Evolutionary conservation across 192 early-diverging fungal species (phyloP), one percentile per base, ranked within the genome.

Genomic region (Rhizoclosmatium globosum): DNA sequence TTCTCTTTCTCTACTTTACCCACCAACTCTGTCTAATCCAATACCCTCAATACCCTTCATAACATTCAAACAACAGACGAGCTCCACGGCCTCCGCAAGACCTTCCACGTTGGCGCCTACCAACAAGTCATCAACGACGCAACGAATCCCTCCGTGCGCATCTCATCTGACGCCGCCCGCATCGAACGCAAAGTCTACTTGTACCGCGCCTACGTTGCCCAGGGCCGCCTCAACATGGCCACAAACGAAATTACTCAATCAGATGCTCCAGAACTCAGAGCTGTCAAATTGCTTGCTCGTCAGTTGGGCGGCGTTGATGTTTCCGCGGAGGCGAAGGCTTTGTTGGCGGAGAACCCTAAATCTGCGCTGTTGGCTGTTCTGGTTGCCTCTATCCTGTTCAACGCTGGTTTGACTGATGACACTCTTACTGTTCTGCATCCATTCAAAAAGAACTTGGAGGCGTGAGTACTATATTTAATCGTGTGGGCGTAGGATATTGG

Each of bases 141-240:
- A 70, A 64, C 83, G 85, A 83, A 67, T 83, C 77, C 69, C 64
- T 46, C 69, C 75, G 83, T 9, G 72, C 87, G 58, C 15, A 48
- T 48, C n/a, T 43, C 81, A 2, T 78, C 73, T 39, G 31, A 43
- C 50, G 80, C 69, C 9, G 50, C 71, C 64, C 41, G 69, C 4
- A 13, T 4, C 69, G 91, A 94, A 71, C 88, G 89, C 44, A 84
- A 92, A 79, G 85, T 89, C 4, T 90, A 93, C 15, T 87, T 95
- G 59, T 92, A 93, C 82, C 93, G 96, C 38, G 89, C 97, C 4
- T 91, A 94, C 74, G 80, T 97, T 45, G 94, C 92, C 50, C 95
- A 92, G 78, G 90, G 90, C 71, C 90, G 94, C 61, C 88, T 89
- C 85, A 85, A 87, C 42, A 11, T 74, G 42, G 47, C 58, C 21